phyloP scores from a whole-genome alignment of 345 rosid species.

The Hibiscus trionum region DNA sequence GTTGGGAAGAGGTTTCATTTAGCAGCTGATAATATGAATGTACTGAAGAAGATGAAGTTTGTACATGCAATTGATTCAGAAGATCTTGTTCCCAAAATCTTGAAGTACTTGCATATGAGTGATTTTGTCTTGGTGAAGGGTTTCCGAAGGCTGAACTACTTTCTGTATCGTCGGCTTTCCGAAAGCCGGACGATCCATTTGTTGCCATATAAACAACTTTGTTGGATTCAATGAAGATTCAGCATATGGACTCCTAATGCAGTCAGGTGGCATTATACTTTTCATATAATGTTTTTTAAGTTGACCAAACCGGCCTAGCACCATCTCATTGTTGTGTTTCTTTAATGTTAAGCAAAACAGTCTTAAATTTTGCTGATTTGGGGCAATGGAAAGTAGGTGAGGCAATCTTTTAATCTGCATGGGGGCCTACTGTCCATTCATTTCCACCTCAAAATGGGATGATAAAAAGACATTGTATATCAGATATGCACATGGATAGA shows the following conservation, averaged over 20 bases:
- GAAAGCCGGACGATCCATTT: not conserved
- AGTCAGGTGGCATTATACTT: too few relatives aligned
- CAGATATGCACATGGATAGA: constrained; percentile 2
- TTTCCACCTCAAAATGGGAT: constrained; percentile 13
- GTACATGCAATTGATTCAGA: constrained; percentile 15
- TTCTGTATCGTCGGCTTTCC: not conserved
- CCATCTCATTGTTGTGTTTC: not conserved
- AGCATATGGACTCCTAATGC: not conserved
- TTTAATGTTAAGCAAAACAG: constrained; percentile 4
- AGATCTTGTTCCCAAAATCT: constrained; percentile 18
- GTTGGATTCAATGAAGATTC: constrained; percentile 5
- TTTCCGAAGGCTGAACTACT: not conserved
- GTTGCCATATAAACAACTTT: not conserved
- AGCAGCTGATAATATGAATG: constrained; percentile 19
- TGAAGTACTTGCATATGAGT: constrained; percentile 11
- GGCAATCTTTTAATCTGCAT: not conserved
- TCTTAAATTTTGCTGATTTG: constrained; percentile 5
- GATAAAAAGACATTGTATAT: not conserved
- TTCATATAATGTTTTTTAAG: not conserved
- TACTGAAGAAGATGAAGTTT: constrained; percentile 5
- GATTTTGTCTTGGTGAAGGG: constrained; percentile 29
- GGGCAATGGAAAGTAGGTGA: not conserved
- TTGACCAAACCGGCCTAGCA: not conserved
- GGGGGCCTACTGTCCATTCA: constrained; percentile 15
- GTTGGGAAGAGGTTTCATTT: constrained; percentile 18